Evolutionary conservation across 169 alveolate species (phyloP), one percentile per base, ranked within the genome.

Genomic region (Cryptosporidium canis): DNA sequence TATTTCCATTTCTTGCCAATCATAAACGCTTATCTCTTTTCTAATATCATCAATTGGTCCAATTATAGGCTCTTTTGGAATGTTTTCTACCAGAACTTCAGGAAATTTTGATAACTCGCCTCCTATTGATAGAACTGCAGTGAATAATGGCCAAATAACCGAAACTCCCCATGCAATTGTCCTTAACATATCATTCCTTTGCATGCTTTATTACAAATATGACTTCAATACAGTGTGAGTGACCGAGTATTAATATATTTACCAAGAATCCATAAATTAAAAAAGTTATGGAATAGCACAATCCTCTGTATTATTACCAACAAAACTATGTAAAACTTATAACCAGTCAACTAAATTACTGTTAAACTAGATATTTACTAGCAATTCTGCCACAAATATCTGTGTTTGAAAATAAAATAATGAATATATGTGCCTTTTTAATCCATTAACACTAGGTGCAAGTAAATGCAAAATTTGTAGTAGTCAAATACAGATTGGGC

Each of bases 401-500:
- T 47, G 2, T 8, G 9, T 51, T 51, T 51, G 0, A n/a, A n/a
- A 51, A 18, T 21, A n/a, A 18, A 3, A 4, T 7, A 3, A 51
- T 51, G 33, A 51, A 51, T 21, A n/a, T 51, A 7, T 24, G 24
- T 6, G 18, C 1, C 6, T 21, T 14, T n/a, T 51, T 4, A 45
- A 51, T 51, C 8, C 1, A 51, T 14, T 51, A 18, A 51, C 24
- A 21, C 1, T 2, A 4, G 63, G 63, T 51, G 63, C 63, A 51
- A 51, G 24, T 51, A 33, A 27, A 51, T 51, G 63, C 63, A n/a
- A 3, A 21, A 7, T 51, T 51, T 51, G 14, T 51, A 33, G 24
- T 33, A 8, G 84, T 70, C 84, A 70, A 8, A 51, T 24, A 31
- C n/a, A 31, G 84, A 70, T 70, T 35, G 16, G 67, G 84, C 68